phyloP scores from a whole-genome alignment of 2,329 filamentous ascomycete genomes.

The Chaetomium strumarium region DNA sequence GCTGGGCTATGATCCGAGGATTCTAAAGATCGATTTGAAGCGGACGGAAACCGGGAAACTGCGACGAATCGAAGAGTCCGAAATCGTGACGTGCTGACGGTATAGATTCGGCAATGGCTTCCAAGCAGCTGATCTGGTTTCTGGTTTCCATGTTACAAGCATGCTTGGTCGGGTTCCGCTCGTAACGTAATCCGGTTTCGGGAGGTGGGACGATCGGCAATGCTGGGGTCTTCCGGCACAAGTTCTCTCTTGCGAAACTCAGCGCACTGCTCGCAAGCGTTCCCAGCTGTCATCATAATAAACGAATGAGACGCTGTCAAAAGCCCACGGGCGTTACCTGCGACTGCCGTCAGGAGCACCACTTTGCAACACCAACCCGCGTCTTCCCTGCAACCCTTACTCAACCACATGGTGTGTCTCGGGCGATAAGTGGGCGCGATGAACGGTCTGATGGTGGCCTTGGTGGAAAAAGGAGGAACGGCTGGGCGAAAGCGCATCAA shows the following conservation, averaged over 20 bases:
- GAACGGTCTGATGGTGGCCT: background rate
- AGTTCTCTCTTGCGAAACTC: constrained; percentile 5
- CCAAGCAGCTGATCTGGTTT: constrained; percentile 4
- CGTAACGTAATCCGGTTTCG: constrained; percentile 20
- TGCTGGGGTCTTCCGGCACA: constrained; percentile 4
- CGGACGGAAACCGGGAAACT: background rate
- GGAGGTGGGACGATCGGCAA: constrained; percentile 16
- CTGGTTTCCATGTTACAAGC: constrained; percentile 9
- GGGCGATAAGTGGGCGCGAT: constrained; percentile 3
- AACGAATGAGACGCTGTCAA: constrained; percentile 36
- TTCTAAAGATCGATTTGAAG: background rate
- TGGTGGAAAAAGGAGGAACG: background rate
- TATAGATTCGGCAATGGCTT: background rate
- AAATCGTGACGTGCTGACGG: background rate
- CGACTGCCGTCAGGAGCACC: constrained; percentile 9
- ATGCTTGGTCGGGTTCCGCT: constrained; percentile 14
- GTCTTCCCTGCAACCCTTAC: background rate
- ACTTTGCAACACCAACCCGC: background rate
- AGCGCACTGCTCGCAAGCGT: constrained; percentile 3
- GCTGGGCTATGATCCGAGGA: background rate
- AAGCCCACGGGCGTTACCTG: constrained; percentile 33
- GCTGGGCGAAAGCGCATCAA: background rate
- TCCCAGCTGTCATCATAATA: constrained; percentile 7
- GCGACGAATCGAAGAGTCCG: constrained; percentile 1
- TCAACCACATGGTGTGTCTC: constrained; percentile 10